phyloP scores from a whole-genome alignment of 2,329 filamentous ascomycete species.

The Ampelomyces quisqualis region DNA sequence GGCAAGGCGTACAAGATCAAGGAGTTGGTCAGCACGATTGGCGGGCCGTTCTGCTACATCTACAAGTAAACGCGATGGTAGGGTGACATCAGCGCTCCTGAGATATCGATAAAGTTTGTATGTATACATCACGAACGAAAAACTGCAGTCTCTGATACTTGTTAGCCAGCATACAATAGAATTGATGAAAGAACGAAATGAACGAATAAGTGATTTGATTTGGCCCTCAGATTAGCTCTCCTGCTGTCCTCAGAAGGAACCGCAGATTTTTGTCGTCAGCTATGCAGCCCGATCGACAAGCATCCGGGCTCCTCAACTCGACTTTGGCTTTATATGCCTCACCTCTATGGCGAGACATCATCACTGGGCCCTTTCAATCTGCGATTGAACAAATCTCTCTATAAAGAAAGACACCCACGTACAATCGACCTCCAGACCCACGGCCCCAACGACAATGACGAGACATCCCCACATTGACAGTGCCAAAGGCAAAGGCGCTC shows the following conservation, averaged over 20 bases:
- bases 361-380: constrained; percentile 33
- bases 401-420: constrained; percentile 13
- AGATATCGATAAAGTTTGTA: not conserved
- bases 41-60: constrained; percentile 52
- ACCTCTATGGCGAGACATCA: constrained; percentile 31
- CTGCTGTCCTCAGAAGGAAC: constrained; percentile 36
- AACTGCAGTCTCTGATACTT: not conserved
- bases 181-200: not conserved
- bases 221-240: constrained; percentile 43
- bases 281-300: constrained; percentile 11
- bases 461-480: constrained; percentile 25
- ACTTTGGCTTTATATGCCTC: constrained; percentile 41
- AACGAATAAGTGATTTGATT: not conserved
- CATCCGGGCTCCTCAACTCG: constrained; percentile 30
- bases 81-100: not conserved
- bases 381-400: constrained; percentile 9
- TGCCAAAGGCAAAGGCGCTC: constrained; percentile 29
- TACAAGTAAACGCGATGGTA: constrained; percentile 41
- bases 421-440: constrained; percentile 11
- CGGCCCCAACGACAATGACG: constrained; percentile 29
- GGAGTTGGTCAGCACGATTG: constrained; percentile 50
- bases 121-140: not conserved
- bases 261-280: constrained; percentile 18
- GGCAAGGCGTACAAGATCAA: constrained; percentile 43
- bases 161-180: not conserved